These are phyloP conservation scores for Ulota crispa DNA, from an alignment of 225 moss, liverwort and hornwort species.

Conservation along the genomic window DNA sequence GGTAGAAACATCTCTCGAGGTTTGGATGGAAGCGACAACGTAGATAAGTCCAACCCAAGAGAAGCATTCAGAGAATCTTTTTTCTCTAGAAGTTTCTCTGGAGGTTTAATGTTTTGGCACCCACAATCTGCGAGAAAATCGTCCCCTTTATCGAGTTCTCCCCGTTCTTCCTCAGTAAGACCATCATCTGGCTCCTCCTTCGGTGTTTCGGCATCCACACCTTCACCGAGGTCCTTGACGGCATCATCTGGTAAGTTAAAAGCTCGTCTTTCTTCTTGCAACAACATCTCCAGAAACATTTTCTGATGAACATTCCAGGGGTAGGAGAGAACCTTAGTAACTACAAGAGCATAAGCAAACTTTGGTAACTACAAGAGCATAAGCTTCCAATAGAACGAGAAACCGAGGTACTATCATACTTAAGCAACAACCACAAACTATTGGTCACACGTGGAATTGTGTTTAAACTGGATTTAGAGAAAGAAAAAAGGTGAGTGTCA, in stretches of 20 bases:
- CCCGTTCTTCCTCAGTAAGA: constrained; percentile 33
- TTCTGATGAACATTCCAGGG: constrained; percentile 21
- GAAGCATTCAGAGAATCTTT: not conserved
- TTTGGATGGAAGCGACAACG: constrained; percentile 3
- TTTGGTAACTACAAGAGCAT: not conserved
- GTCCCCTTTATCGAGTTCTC: constrained; percentile 33
- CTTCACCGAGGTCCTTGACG: not conserved
- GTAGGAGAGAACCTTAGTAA: not conserved
- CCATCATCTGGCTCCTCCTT: constrained; percentile 29
- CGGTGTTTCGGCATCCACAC: not conserved
- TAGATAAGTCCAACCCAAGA: not conserved
- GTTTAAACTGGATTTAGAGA: not conserved
- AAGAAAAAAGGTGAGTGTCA: not conserved
- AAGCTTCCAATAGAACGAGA: not conserved
- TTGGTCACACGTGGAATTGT: not conserved
- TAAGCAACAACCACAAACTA: not conserved
- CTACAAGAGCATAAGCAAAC: not conserved
- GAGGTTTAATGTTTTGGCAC: constrained; percentile 29
- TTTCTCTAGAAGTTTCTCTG: constrained; percentile 3
- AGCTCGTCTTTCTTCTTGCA: constrained; percentile 35
- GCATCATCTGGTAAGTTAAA: constrained; percentile 27
- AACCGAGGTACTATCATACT: not conserved
- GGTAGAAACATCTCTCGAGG: constrained; percentile 29
- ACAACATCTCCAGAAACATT: constrained; percentile 42
- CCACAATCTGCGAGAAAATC: constrained; percentile 42